phyloP scores from a whole-genome alignment of 164 flowering plant genomes.

The Tinospora cordifolia region DNA sequence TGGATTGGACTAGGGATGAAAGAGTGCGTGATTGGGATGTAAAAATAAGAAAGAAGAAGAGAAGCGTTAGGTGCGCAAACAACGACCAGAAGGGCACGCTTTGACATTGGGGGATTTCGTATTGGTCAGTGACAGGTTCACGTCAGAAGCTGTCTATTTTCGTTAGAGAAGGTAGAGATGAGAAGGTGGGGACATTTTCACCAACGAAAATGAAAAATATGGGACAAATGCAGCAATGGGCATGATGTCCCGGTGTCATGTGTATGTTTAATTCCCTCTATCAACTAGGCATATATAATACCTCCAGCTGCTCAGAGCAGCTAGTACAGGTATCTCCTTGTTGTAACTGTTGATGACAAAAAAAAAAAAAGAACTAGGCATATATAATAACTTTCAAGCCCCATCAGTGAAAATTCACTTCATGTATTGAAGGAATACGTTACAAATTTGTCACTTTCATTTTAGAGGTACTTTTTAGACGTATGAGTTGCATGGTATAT shows the following conservation, averaged over 20 bases:
- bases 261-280: no score
- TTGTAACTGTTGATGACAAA: no score
- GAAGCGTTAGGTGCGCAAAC: background rate
- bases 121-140: slow-evolving; percentile 3
- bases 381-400: background rate
- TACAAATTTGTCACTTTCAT: background rate
- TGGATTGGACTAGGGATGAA: background rate
- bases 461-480: background rate
- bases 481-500: background rate
- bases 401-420: background rate
- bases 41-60: no score
- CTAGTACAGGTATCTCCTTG: no score
- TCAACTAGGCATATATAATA: no score
- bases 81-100: background rate
- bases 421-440: background rate
- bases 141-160: background rate
- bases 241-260: background rate
- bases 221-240: background rate
- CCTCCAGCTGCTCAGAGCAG: no score
- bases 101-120: background rate
- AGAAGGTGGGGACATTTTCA: background rate
- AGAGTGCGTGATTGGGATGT: background rate
- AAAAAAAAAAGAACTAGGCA: no score
- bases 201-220: background rate
- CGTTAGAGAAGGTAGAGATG: background rate